phyloP scores from a whole-genome alignment of 2,329 filamentous ascomycete genomes.

The Epichloe aotearoae region DNA sequence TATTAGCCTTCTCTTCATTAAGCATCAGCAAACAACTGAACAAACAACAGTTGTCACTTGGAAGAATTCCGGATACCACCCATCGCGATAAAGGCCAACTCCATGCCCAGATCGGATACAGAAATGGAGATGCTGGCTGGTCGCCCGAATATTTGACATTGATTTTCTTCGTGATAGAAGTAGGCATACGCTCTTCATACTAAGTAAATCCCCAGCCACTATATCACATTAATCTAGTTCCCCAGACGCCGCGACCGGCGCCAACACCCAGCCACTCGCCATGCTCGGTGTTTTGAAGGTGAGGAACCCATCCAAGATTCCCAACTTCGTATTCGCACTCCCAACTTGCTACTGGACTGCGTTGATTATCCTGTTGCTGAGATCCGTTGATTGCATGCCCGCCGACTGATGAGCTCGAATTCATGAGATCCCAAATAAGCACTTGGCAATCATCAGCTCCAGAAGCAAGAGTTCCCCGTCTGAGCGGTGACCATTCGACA shows the following conservation, averaged over 20 bases:
- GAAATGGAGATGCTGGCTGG: neutral
- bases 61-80: too few species aligned
- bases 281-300: conserved; percentile 50
- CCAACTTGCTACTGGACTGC: conserved; percentile 64
- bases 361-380: conserved; percentile 40
- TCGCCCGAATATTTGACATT: neutral
- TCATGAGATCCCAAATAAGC: conserved; percentile 85
- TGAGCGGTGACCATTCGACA: conserved; percentile 86
- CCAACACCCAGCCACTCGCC: conserved; percentile 78
- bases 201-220: neutral
- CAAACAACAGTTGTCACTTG: too few species aligned
- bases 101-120: too few species aligned
- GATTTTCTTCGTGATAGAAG: neutral
- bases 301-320: conserved; percentile 75
- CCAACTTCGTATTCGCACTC: conserved; percentile 77
- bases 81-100: too few species aligned
- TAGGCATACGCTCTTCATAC: neutral
- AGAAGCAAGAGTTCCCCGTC: conserved; percentile 78
- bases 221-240: conserved; percentile 37
- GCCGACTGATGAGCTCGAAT: conserved; percentile 32
- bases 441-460: conserved; percentile 88
- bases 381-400: conserved; percentile 33
- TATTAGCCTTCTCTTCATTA: too few species aligned
- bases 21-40: too few species aligned
- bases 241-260: conserved; percentile 71